Percentiles rank a stretch among this genome's conserved stretches.
Evolutionary conservation across 75 land plant genomes (phyloP).

Genomic region (Pinus tabuliformis): DNA sequence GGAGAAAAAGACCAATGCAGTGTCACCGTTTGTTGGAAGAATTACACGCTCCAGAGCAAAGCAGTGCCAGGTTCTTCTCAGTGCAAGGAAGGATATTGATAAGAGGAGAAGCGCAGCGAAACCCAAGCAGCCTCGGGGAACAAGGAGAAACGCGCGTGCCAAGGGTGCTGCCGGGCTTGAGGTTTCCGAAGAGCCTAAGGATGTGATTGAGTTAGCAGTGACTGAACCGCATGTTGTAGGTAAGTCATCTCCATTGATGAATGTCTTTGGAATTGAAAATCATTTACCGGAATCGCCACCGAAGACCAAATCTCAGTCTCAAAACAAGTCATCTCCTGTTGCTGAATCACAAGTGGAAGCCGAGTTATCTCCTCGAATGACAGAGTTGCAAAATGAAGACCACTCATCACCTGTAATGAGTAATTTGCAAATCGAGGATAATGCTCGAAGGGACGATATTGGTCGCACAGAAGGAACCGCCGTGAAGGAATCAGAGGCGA

Average conservation of each 20-base stretch:
- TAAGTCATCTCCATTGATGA: neutral
- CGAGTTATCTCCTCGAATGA: neutral
- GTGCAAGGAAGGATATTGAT: neutral
- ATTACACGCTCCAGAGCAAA: constrained; percentile 8
- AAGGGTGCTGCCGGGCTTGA: neutral
- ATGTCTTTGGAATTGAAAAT: neutral
- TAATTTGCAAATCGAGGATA: neutral
- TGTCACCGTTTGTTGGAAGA: constrained; percentile 2
- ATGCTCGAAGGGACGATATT: neutral
- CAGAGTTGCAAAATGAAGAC: neutral
- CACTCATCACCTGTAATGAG: neutral
- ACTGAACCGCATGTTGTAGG: neutral
- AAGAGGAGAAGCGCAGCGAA: neutral
- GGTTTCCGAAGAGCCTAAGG: neutral
- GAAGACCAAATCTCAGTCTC: neutral
- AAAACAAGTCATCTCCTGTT: neutral
- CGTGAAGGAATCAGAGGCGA: neutral
- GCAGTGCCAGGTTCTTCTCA: constrained; percentile 3
- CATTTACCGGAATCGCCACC: neutral
- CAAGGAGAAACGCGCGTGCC: neutral
- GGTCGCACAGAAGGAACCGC: neutral
- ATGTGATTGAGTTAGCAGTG: neutral
- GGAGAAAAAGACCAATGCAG: neutral
- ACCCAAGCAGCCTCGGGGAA: neutral
- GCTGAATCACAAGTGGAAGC: neutral